These are phyloP conservation scores for Picea sitchensis DNA, from an alignment of 75 land plant genomes.

Conservation along the genomic window DNA sequence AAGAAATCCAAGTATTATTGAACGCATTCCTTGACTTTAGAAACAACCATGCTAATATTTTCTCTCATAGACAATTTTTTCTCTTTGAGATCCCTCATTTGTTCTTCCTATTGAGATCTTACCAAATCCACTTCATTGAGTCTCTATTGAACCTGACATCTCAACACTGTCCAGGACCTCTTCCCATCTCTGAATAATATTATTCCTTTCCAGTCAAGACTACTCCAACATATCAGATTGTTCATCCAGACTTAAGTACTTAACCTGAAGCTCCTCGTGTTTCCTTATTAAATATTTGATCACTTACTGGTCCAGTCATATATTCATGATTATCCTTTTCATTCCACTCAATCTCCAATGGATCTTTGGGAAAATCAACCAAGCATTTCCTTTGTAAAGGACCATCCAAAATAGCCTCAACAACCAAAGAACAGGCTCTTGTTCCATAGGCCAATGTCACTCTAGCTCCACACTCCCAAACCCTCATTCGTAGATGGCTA, in stretches of 20 bases:
- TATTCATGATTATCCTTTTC: too few species aligned
- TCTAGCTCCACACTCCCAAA: conserved; percentile 99
- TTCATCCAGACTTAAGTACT: too few species aligned
- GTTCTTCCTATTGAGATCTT: conserved; percentile 42
- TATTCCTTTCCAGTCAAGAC: too few species aligned
- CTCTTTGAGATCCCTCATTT: conserved; percentile 40
- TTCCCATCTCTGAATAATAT: too few species aligned
- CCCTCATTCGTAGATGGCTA: conserved; percentile 86
- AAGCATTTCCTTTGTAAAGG: conserved; percentile 29
- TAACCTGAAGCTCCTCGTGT: too few species aligned
- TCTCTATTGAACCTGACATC: conserved; percentile 16
- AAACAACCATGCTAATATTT: conserved; percentile 88
- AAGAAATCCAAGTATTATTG: conserved; percentile 53
- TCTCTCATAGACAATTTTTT: conserved; percentile 66
- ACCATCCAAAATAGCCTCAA: conserved; percentile 38
- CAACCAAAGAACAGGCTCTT: conserved; percentile 41
- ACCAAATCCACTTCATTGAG: conserved; percentile 19
- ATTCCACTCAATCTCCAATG: too few species aligned
- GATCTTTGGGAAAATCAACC: too few species aligned
- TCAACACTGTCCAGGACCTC: too few species aligned
- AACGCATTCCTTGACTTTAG: conserved; percentile 83
- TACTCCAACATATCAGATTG: too few species aligned
- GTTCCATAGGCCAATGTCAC: conserved; percentile 23
- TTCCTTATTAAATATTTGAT: too few species aligned
- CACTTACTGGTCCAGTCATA: too few species aligned